Percentiles rank a stretch among this genome's conserved stretches.
Evolutionary conservation across 257 asterid species (phyloP).

Genomic region (Salvia hispanica): DNA sequence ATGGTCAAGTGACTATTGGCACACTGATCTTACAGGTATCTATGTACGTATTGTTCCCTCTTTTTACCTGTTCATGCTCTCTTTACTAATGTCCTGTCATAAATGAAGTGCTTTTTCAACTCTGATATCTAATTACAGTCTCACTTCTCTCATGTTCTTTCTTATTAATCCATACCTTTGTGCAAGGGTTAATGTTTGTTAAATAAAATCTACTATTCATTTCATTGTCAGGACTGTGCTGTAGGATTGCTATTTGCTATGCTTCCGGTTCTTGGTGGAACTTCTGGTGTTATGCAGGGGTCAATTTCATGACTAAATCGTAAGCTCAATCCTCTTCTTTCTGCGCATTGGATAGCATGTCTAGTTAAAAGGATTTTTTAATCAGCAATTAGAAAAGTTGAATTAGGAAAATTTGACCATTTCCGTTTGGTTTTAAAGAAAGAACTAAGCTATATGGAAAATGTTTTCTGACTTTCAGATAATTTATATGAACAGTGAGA

Average conservation of each 20-base stretch:
- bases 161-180: conserved; percentile 11
- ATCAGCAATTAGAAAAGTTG: conserved; percentile 3
- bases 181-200: conserved; percentile 11
- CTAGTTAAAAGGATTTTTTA: neutral
- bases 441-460: neutral
- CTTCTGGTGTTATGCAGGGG: conserved; percentile 91
- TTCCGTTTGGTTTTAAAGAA: neutral
- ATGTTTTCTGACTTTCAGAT: neutral
- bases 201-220: conserved; percentile 8
- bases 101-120: conserved; percentile 19
- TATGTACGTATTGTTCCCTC: conserved; percentile 27
- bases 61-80: conserved; percentile 8
- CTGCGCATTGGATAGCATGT: conserved; percentile 14
- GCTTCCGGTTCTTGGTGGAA: conserved; percentile 99
- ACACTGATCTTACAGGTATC: conserved; percentile 92
- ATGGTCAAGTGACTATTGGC: conserved; percentile 98
- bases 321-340: conserved; percentile 44
- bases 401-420: neutral
- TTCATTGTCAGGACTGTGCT: conserved; percentile 85
- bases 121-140: neutral
- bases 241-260: conserved; percentile 96
- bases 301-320: conserved; percentile 96
- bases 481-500: neutral
- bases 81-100: conserved; percentile 18
- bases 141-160: conserved; percentile 12